These are phyloP conservation scores for Lithohypha guttulata DNA, from an alignment of 2,329 filamentous ascomycete species.

Conservation along the genomic window DNA sequence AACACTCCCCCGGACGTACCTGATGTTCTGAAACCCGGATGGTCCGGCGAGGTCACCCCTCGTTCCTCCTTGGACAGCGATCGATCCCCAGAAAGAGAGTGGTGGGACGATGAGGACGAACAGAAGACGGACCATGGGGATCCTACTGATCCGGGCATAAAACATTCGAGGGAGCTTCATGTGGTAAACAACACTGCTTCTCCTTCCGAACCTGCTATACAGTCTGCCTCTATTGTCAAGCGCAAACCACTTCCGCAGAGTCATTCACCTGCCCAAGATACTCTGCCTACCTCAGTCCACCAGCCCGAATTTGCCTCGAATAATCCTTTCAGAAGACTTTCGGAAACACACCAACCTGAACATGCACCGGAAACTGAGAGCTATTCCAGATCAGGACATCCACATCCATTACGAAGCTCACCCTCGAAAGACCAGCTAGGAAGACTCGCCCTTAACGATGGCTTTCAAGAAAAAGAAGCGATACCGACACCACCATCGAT, in stretches of 20 bases:
- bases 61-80: constrained; percentile 22
- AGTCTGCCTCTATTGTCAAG: constrained; percentile 2
- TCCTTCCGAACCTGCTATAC: background rate
- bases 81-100: constrained; percentile 17
- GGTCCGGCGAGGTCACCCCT: constrained; percentile 19
- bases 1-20: constrained; percentile 13
- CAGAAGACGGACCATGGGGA: background rate
- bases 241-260: constrained; percentile 6
- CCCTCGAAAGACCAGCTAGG: constrained; percentile 3
- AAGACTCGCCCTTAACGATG: background rate
- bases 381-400: background rate
- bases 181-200: constrained; percentile 9
- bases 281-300: background rate
- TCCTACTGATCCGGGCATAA: background rate
- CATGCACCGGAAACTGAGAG: background rate
- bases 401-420: constrained; percentile 6
- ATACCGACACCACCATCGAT: background rate
- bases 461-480: background rate
- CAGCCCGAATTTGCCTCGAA: constrained; percentile 17
- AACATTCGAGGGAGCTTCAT: background rate
- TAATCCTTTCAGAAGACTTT: constrained; percentile 20
- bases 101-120: constrained; percentile 20
- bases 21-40: constrained; percentile 17
- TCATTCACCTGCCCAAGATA: constrained; percentile 2
- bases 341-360: constrained; percentile 9